A percentile compares a stretch with the other conserved stretches of the same genome.
Conservation (phyloP, 148 eudicot genomes). For the Rhododendron kiyosumense region DNA sequence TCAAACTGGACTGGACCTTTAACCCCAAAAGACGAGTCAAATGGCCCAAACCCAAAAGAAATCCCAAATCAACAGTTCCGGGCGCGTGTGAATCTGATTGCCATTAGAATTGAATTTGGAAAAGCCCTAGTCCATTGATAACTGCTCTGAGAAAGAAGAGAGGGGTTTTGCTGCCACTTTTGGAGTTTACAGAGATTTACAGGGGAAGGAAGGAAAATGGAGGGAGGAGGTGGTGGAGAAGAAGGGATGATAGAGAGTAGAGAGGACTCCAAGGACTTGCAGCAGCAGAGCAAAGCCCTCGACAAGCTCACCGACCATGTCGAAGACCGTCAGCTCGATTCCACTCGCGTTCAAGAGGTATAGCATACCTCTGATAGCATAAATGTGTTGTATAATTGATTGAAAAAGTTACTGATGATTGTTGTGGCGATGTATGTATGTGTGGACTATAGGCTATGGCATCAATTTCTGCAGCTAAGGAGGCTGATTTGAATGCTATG, state of each 20-base stretch:
- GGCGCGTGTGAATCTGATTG: background rate
- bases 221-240: conserved; percentile 45
- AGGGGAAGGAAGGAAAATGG: background rate
- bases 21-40: background rate
- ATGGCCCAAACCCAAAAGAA: background rate
- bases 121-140: background rate
- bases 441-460: conserved; percentile 67
- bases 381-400: background rate
- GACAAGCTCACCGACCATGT: conserved; percentile 96
- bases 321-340: conserved; percentile 95
- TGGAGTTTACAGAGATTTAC: background rate
- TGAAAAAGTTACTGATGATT: background rate
- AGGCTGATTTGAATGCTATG: conserved; percentile 87
- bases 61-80: background rate
- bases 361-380: background rate
- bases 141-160: background rate
- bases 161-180: background rate
- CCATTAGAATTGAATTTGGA: too few relatives aligned
- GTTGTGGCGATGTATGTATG: background rate
- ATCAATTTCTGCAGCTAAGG: conserved; percentile 80
- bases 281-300: conserved; percentile 92
- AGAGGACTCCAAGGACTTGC: conserved; percentile 81
- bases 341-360: conserved; percentile 89
- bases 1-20: background rate
- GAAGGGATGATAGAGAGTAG: conserved; percentile 47